phyloP scores from a whole-genome alignment of 805 yeast genomes.

The Starmera caribaea region DNA sequence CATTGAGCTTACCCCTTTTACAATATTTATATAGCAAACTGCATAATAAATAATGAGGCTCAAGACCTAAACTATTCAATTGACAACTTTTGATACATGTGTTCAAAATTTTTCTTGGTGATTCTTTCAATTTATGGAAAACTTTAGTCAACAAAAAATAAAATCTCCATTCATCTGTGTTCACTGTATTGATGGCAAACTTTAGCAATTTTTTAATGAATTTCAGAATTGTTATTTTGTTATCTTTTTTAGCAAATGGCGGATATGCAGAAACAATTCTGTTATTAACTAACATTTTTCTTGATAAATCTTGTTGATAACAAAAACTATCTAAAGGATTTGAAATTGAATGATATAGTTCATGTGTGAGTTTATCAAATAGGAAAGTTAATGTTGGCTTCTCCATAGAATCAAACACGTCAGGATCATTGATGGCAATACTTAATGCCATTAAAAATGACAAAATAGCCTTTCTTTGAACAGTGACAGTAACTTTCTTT shows the following conservation, averaged over 20 bases:
- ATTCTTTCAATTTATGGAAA: conserved; percentile 36
- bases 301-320: conserved; percentile 23
- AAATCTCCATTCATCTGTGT: conserved; percentile 49
- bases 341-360: conserved; percentile 32
- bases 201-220: conserved; percentile 33
- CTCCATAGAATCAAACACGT: conserved; percentile 12
- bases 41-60: conserved; percentile 66
- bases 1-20: conserved; percentile 23
- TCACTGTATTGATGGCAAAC: conserved; percentile 32
- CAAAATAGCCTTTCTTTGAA: conserved; percentile 61
- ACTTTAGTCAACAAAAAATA: conserved; percentile 51
- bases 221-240: conserved; percentile 16
- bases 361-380: conserved; percentile 47
- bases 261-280: conserved; percentile 1
- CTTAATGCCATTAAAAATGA: conserved; percentile 71
- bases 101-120: conserved; percentile 27
- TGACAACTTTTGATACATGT: conserved; percentile 35
- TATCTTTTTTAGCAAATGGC: conserved; percentile 1
- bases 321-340: conserved; percentile 59
- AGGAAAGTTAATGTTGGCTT: conserved; percentile 32
- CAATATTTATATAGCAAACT: conserved; percentile 50
- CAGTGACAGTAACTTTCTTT: conserved; percentile 46
- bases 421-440: conserved; percentile 18
- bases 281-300: conserved; percentile 14
- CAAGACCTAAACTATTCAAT: conserved; percentile 36